Percentiles rank a stretch among this genome's conserved stretches.
phyloP scores from a whole-genome alignment of 2,329 filamentous ascomycete species.

The Hymenoscyphus fraxineus region DNA sequence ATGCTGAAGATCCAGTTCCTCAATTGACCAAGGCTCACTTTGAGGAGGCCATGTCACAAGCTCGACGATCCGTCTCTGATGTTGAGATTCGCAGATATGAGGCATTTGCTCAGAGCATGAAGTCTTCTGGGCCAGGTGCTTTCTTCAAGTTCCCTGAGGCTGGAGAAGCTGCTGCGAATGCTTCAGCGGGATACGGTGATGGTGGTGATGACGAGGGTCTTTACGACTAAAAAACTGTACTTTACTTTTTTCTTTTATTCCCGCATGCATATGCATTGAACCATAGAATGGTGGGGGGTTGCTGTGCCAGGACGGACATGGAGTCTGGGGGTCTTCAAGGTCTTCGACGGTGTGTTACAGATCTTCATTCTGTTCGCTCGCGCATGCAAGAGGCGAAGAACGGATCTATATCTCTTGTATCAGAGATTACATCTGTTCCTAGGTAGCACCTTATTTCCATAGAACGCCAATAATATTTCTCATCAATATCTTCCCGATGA shows the following conservation, averaged over 20 bases:
- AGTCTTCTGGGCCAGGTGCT: conserved; percentile 90
- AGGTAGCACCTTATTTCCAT: conserved; percentile 1
- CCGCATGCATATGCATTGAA: conserved; percentile 20
- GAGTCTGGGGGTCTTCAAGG: conserved; percentile 7
- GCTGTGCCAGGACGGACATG: conserved; percentile 13
- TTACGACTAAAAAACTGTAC: conserved; percentile 69
- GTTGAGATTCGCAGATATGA: conserved; percentile 98
- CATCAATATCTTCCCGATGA: not conserved
- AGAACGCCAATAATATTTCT: conserved; percentile 1
- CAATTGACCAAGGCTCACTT: conserved; percentile 96
- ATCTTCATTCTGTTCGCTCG: conserved; percentile 7
- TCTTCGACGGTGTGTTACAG: conserved; percentile 6
- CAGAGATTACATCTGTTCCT: conserved; percentile 7
- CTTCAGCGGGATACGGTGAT: conserved; percentile 70
- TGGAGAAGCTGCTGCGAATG: conserved; percentile 62
- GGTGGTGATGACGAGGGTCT: conserved; percentile 94
- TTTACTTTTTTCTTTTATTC: conserved; percentile 27
- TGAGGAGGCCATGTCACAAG: conserved; percentile 96
- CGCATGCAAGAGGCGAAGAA: not conserved
- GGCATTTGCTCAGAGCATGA: conserved; percentile 98
- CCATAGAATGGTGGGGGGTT: conserved; percentile 15
- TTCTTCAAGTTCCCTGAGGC: conserved; percentile 93
- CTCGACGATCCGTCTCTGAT: conserved; percentile 88
- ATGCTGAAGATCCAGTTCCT: conserved; percentile 86
- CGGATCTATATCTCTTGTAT: conserved; percentile 2